Evolutionary conservation across 2,329 filamentous ascomycete genomes (phyloP).

Genomic region (Exophiala dermatitidis): DNA sequence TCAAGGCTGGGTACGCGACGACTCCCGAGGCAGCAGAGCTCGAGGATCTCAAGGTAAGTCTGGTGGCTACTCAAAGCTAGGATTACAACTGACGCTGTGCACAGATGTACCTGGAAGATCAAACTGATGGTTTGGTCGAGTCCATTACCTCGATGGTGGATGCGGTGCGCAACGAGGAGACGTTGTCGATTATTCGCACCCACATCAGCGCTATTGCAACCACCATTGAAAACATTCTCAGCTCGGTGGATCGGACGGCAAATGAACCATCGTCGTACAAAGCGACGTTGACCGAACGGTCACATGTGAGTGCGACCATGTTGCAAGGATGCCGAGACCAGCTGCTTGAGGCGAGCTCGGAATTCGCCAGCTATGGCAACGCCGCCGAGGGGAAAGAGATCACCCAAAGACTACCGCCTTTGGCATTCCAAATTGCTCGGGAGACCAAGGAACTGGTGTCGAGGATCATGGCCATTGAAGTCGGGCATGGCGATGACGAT

Average conservation of each 20-base stretch:
- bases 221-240: conserved; percentile 63
- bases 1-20: conserved; percentile 34
- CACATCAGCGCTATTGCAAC: conserved; percentile 64
- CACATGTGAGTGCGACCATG: conserved; percentile 36
- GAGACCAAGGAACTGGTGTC: conserved; percentile 69
- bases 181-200: conserved; percentile 58
- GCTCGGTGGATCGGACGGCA: conserved; percentile 55
- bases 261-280: conserved; percentile 40
- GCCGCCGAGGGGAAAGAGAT: conserved; percentile 48
- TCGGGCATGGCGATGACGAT: conserved; percentile 31
- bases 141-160: conserved; percentile 75
- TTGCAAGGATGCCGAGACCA: conserved; percentile 58
- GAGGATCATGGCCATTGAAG: conserved; percentile 38
- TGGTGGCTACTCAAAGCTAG: background rate
- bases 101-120: conserved; percentile 72
- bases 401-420: conserved; percentile 66
- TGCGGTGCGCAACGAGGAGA: conserved; percentile 59
- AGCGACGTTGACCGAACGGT: conserved; percentile 39
- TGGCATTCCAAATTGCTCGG: conserved; percentile 79
- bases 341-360: conserved; percentile 56
- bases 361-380: conserved; percentile 54
- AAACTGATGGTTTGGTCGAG: conserved; percentile 69
- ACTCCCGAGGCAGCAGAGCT: conserved; percentile 43
- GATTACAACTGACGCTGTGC: background rate
- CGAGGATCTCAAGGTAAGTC: conserved; percentile 54